Evolutionary conservation across 106 monocot species (phyloP).

Genomic region (Dioscorea dumetorum): DNA sequence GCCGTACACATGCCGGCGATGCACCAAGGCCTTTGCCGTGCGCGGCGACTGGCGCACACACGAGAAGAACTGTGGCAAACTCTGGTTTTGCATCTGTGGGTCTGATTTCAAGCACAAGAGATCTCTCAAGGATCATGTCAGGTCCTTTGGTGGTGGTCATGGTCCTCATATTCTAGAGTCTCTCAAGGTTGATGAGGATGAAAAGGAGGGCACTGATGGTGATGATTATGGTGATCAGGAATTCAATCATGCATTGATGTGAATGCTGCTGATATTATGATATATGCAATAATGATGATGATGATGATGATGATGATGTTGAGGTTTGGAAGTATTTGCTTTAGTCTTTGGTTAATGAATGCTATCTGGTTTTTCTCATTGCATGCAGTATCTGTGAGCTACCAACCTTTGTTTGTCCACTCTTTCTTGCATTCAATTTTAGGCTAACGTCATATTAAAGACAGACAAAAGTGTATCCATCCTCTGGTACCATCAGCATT

Average conservation of each 20-base stretch:
- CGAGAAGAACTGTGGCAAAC: conserved; percentile 78
- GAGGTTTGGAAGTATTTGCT: not conserved
- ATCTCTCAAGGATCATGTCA: conserved; percentile 71
- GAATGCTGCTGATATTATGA: not conserved
- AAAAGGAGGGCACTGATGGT: conserved; percentile 12
- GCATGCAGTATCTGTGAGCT: no score
- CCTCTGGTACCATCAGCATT: no score
- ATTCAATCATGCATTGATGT: not conserved
- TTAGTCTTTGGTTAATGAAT: not conserved
- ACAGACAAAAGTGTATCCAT: no score
- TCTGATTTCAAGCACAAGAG: conserved; percentile 80
- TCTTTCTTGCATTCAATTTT: no score
- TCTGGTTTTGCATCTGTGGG: conserved; percentile 77
- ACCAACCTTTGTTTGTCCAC: no score
- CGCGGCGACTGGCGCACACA: conserved; percentile 74
- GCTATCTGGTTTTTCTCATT: no score
- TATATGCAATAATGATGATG: not conserved
- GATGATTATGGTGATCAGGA: conserved; percentile 13
- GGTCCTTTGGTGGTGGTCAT: conserved; percentile 63
- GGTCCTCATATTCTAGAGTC: conserved; percentile 54
- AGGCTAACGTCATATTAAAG: no score
- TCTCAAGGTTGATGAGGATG: conserved; percentile 19
- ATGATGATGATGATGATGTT: not conserved
- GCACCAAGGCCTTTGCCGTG: conserved; percentile 59
- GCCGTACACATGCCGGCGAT: conserved; percentile 53